Base-by-base conservation (phyloP, 2,329 filamentous ascomycete species). In the Colletotrichum sublineola region DNA sequence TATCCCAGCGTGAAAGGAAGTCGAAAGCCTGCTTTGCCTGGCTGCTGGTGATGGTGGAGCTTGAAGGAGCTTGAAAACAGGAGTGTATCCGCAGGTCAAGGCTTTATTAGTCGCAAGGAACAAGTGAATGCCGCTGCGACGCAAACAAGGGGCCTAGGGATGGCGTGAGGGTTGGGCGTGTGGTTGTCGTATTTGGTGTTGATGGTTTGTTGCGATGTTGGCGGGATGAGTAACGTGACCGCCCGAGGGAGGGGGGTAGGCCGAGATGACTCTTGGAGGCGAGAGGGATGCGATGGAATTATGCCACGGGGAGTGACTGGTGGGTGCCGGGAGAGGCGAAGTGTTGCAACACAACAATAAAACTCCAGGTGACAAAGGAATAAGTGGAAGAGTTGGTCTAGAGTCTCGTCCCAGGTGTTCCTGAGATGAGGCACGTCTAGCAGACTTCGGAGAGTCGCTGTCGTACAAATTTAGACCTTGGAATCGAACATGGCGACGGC, bases 401-500 rank as follows among this genome's bases (percentile, higher is more conserved):
- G 71, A 78, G 74, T 79, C 77, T 81, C 80, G 78, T 48, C 68
- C 58, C 60, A 63, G 60, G 60, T 58, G 42, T 64, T 68, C 62
- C 62, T 57, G 62, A 68, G 71, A 65, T 73, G 69, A 71, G 68
- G 74, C 72, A 72, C 68, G 67, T 71, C 68, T 78, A 87, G 86
- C 86, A 87, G 86, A 88, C 86, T 87, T 84, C 84, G 77, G 80
- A 81, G 82, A 87, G 86, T 86, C 86, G 86, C 84, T 84, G 84
- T 82, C 77, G 79, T 81, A 80, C 67, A 80, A 77, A 75, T 85
- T 84, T 85, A 89, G 80, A 88, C 82, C 82, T 81, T 82, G 79
- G 78, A 85, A 81, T 84, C 85, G 84, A 87, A 87, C 86, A 89
- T 88, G 80, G 84, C 84, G 84, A 80, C 82, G 81, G 82, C 81